Base-by-base conservation (phyloP, 345 rosid genomes). In the Corchorus olitorius region DNA sequence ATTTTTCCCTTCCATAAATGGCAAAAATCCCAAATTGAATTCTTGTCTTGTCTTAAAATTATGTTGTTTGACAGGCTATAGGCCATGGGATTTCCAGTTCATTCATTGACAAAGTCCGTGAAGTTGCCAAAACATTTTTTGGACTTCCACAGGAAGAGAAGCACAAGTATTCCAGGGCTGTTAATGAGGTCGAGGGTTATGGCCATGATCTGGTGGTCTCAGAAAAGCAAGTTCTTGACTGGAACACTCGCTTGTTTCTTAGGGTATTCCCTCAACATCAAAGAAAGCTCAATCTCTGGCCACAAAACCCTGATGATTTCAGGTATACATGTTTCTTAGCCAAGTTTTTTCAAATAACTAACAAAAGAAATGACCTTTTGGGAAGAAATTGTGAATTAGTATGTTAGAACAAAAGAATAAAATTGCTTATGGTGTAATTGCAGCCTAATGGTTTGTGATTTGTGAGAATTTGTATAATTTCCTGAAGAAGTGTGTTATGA, bases 1-100 rank as follows among this genome's bases (percentile, higher is more conserved):
- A 1, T 19, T 14, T 1, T 65, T 41, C 50, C 41, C 33, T 7
- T 53, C 58, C 58, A 13, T 53, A 7, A 53, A 16, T 52, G 3
- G 17, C 14, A 20, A 20, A 56, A 56, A 22, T 11, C 60, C 27
- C 11, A n/a, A 19, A n/a, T 55, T 22, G 37, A 22, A 64, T 34
- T 33, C 65, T 33, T 14, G 33, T 53, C 22, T n/a, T 61, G 19
- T 45, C 49, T 58, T 12, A 17, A 63, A 60, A 50, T 54, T 39
- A 2, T 72, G 33, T 33, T 56, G 58, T 7, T 2, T 78, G 50
- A 39, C 68, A 87, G 92, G 84, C 83, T 22, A 52, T 82, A 53
- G 83, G 84, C 35, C 92, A 88, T 61, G 94, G 92, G 61, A 87
- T 87, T 66, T 48, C 84, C 5, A 50, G 27, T 68, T 76, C 86